Percentiles rank a stretch among this genome's conserved stretches.
phyloP scores from a whole-genome alignment of 2,329 filamentous ascomycete genomes.

The Trichoderma endophyticum region DNA sequence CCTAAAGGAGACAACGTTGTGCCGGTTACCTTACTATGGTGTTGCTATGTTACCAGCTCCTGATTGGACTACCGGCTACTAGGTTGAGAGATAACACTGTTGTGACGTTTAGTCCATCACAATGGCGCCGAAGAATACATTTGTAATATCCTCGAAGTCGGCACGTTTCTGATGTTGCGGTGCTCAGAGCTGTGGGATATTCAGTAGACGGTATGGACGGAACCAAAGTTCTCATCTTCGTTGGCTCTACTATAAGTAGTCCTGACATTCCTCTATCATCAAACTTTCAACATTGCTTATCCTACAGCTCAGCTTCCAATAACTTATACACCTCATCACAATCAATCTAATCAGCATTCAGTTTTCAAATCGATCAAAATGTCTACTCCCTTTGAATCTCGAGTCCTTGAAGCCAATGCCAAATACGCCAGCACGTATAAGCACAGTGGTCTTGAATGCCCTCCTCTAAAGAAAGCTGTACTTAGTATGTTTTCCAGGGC shows the following conservation, averaged over 20 bases:
- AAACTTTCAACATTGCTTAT: background rate
- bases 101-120: background rate
- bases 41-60: background rate
- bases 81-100: no score
- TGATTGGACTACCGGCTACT: background rate
- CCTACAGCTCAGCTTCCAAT: background rate
- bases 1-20: background rate
- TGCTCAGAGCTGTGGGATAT: no score
- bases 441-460: conserved; percentile 8
- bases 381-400: background rate
- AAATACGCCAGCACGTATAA: conserved; percentile 3
- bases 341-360: background rate
- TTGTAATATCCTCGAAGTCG: background rate
- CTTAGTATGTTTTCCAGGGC: background rate
- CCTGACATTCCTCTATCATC: background rate
- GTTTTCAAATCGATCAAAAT: background rate
- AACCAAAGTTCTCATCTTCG: background rate
- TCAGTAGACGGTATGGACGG: background rate
- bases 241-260: conserved; percentile 3
- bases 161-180: background rate
- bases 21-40: background rate
- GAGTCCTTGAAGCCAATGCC: background rate
- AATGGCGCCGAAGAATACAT: background rate
- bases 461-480: background rate
- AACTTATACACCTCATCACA: background rate